Base-by-base conservation (phyloP, 352 stramenopile genomes). In the Blastocystis sp. region DNA sequence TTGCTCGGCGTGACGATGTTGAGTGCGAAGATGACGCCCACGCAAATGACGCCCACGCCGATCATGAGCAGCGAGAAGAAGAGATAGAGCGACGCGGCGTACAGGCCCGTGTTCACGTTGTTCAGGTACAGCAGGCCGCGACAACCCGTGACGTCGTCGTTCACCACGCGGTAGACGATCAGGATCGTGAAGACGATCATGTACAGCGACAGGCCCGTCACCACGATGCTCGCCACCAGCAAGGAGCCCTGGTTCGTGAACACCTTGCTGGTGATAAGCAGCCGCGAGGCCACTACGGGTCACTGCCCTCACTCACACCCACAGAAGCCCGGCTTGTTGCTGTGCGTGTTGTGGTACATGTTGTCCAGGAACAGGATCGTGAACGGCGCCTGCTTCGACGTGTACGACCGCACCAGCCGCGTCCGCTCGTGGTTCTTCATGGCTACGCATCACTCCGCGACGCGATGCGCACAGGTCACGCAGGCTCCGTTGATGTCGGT, bases 1-100 rank as follows among this genome's bases (percentile, higher is more conserved):
- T 28, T 11, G 10, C 14, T 11, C 1, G 28, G 21, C 40, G 24
- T 61, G 28, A 79, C 4, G 60, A 24, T 52, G 28, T 28, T 52
- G 4, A 43, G 34, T 6, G 42, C 28, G 57, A 79, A 61, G 40
- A 64, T 48, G 6, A 79, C 38, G 40, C 0, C 9, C 10, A 63
- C 1, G 6, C 17, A 79, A 19, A 79, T 61, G 24, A 28, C 7
- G 17, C 19, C 43, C 3, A 79, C 38, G 11, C 57, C n/a, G 24
- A 61, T 1, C 4, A 79, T 62, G 69, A 79, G 60, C 1, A 79
- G 28, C 14, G 69, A 63, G 43, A 42, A 79, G 69, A 79, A 79
- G 19, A 79, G 14, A 24, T 63, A 48, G n/a, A 79, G 69, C 62
- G 43, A 40, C 3, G 45, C 40, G 1, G 40, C 45, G 40, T 79